Conservation (phyloP, 345 rosid genomes). For the Reutealis trisperma region DNA sequence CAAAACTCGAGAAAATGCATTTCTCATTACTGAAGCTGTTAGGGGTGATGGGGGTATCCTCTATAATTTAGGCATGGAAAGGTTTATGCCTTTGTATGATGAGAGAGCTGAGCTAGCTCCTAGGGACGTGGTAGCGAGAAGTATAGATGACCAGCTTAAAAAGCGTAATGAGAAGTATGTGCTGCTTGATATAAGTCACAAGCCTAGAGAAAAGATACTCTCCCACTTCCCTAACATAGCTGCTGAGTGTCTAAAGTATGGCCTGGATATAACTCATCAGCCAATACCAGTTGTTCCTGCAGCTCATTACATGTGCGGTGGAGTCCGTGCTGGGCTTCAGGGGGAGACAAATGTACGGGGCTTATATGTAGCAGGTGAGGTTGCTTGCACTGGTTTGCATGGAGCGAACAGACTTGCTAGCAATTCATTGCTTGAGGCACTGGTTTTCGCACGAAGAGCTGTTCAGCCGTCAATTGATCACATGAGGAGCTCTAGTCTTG, state of each 20-base stretch:
- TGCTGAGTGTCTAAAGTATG: conserved; percentile 73
- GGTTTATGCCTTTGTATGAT: conserved; percentile 87
- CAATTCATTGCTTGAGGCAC: conserved; percentile 93
- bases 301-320: conserved; percentile 98
- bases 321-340: conserved; percentile 86
- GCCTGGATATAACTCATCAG: conserved; percentile 71
- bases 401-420: conserved; percentile 98
- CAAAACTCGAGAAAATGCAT: conserved; percentile 72
- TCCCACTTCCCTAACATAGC: conserved; percentile 97
- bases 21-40: conserved; percentile 89
- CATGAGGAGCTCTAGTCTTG: conserved; percentile 57
- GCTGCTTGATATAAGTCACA: conserved; percentile 89
- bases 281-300: conserved; percentile 95
- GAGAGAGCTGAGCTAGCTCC: conserved; percentile 97
- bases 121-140: conserved; percentile 93
- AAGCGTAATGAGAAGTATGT: conserved; percentile 72
- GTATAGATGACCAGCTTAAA: conserved; percentile 93
- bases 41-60: conserved; percentile 97
- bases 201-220: conserved; percentile 70
- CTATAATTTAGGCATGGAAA: conserved; percentile 74
- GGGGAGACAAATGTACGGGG: conserved; percentile 92
- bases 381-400: conserved; percentile 94
- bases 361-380: conserved; percentile 95
- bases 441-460: conserved; percentile 90
- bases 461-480: conserved; percentile 80